Conservation (phyloP, 208 protist genomes). For the Trypanosoma theileri region DNA sequence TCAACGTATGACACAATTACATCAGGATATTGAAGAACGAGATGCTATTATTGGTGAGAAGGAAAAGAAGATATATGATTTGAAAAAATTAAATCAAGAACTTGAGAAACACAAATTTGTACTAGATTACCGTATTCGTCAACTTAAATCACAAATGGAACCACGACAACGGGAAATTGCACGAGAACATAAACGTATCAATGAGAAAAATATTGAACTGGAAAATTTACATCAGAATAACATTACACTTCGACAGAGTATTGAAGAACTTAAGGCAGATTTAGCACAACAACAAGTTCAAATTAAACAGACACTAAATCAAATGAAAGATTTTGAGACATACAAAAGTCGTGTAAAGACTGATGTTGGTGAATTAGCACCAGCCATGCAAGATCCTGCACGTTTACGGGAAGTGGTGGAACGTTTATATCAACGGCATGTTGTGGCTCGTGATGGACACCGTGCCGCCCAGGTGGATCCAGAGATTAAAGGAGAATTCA, state of each 20-base stretch:
- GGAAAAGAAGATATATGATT: slow-evolving; percentile 96
- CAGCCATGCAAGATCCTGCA: slow-evolving; percentile 90
- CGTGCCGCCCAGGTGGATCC: slow-evolving; percentile 69
- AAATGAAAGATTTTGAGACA: slow-evolving; percentile 89
- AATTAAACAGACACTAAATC: slow-evolving; percentile 67
- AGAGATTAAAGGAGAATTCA: slow-evolving; percentile 88
- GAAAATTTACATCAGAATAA: slow-evolving; percentile 91
- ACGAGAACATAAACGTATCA: slow-evolving; percentile 89
- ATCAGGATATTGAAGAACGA: slow-evolving; percentile 93
- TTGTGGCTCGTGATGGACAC: slow-evolving; percentile 61
- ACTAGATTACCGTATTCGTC: slow-evolving; percentile 97
- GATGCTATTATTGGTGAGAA: slow-evolving; percentile 94
- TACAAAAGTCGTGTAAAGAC: slow-evolving; percentile 80
- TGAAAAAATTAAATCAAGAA: slow-evolving; percentile 98
- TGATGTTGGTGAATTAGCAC: slow-evolving; percentile 82
- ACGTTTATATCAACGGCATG: slow-evolving; percentile 86
- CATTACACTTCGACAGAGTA: slow-evolving; percentile 82
- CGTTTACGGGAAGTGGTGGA: slow-evolving; percentile 79
- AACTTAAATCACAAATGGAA: slow-evolving; percentile 97
- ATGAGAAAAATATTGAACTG: slow-evolving; percentile 90
- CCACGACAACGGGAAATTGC: slow-evolving; percentile 94
- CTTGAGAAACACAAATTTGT: slow-evolving; percentile 99
- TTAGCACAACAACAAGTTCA: slow-evolving; percentile 84
- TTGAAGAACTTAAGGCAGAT: slow-evolving; percentile 90
- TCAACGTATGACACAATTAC: slow-evolving; percentile 84